These are phyloP conservation scores for Verticillium isaacii DNA, from an alignment of 2,329 filamentous ascomycete genomes.

Conservation along the genomic window DNA sequence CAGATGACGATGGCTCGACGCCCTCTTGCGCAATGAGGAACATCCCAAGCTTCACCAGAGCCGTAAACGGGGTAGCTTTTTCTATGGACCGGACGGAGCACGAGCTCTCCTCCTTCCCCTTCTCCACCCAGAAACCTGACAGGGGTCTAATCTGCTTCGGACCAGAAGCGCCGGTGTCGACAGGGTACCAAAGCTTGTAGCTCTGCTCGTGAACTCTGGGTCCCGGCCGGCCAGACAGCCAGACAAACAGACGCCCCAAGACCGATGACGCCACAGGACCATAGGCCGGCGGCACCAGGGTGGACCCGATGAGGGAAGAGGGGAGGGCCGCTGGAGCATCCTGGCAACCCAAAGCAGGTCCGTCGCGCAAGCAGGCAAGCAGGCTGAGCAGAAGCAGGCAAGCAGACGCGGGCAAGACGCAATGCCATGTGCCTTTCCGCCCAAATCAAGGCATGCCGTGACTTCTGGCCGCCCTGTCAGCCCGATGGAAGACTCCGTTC, in stretches of 20 bases:
- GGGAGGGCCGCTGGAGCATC: too few species aligned
- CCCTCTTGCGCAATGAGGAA: background rate
- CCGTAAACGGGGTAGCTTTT: background rate
- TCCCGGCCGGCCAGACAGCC: background rate
- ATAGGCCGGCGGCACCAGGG: background rate
- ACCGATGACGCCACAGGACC: constrained; percentile 13
- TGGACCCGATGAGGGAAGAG: background rate
- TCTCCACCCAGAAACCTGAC: background rate
- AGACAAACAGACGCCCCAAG: constrained; percentile 5
- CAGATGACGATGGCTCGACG: background rate
- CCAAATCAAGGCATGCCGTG: background rate
- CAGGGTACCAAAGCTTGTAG: constrained; percentile 3
- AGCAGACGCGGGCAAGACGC: background rate
- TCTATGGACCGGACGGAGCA: background rate
- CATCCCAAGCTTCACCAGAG: background rate
- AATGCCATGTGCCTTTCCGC: background rate
- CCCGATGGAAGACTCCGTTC: background rate
- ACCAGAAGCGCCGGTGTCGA: constrained; percentile 7
- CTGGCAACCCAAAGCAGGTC: too few species aligned
- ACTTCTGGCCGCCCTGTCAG: background rate
- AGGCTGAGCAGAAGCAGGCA: background rate
- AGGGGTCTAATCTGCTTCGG: constrained; percentile 3
- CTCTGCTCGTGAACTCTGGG: background rate
- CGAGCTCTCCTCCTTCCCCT: too few species aligned
- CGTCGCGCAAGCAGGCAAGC: background rate